Base-by-base conservation (phyloP, 2,329 filamentous ascomycete species). In the Lachnellula suecica region DNA sequence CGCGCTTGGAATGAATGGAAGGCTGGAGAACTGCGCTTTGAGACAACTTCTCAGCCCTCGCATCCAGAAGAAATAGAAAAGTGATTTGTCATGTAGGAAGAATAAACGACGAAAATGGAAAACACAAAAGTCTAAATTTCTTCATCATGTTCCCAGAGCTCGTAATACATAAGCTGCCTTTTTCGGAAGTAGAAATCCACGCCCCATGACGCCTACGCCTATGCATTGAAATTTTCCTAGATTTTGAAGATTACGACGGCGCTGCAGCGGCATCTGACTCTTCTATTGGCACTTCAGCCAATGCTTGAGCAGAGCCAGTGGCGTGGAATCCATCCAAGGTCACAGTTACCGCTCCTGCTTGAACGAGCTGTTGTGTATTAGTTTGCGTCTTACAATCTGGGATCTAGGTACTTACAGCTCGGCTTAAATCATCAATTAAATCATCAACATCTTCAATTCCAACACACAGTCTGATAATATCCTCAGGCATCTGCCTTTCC, bases 381-480 rank as follows among this genome's bases (percentile, higher is more conserved):
- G 55, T 44, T 55, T 45, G 34, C 47, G 54, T 53, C 58, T 57
- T 54, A 8, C 35, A 51, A 15, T 17, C 8, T 15, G 42, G 17
- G 22, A 9, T 45, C 23, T 9, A 27, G 40, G 19, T 19, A 85
- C 90, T 79, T 84, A 95, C 91, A 63, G 94, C 94, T 63, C 91
- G 85, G 57, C 86, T 88, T 53, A 99, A 75, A 72, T 99, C 94
- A 67, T 97, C 93, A 67, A 97, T 89, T 64, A 99, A 70, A 74
- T 99, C 94, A 62, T 91, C 83, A 3, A 81, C 83, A 71, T 99
- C 94, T 71, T 99, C 94, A 65, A 99, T 99, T 42, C 94, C 94
- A 41, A 99, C 91, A 67, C 94, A 99, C 50, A 99, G 73, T 51
- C 94, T 82, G 64, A 99, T 97, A 55, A 99, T 88, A 70, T 99